Evolutionary conservation across 192 early-diverging fungal genomes (phyloP).

Genomic region (Gamsiella multidivaricata): DNA sequence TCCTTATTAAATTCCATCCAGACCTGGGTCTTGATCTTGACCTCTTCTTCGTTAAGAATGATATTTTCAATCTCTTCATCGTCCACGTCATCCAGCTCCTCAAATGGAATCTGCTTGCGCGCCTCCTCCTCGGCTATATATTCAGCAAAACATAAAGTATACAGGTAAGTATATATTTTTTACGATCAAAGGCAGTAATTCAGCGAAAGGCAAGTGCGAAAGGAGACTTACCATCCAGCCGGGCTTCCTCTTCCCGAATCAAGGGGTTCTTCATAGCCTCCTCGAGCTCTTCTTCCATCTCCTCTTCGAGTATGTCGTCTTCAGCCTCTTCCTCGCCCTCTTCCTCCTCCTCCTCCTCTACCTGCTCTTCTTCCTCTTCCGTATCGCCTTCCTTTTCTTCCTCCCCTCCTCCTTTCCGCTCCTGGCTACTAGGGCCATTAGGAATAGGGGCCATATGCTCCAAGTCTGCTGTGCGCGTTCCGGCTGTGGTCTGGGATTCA

Average conservation of each 20-base stretch:
- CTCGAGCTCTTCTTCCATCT: constrained; percentile 51
- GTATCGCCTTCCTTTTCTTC: constrained; percentile 33
- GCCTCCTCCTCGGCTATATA: constrained; percentile 33
- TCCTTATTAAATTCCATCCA: constrained; percentile 93
- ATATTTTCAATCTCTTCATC: constrained; percentile 79
- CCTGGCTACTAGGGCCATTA: neutral
- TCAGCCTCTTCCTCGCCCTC: constrained; percentile 37
- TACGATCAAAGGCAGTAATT: too few relatives aligned
- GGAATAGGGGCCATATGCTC: neutral
- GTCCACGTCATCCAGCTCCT: constrained; percentile 69
- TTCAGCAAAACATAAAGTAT: neutral
- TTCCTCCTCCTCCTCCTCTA: constrained; percentile 45
- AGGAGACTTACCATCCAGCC: constrained; percentile 46
- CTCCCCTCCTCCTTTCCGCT: constrained; percentile 17
- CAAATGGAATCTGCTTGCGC: constrained; percentile 42
- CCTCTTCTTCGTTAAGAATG: constrained; percentile 81
- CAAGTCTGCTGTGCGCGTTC: neutral
- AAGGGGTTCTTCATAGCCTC: constrained; percentile 42
- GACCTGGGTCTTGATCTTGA: constrained; percentile 78
- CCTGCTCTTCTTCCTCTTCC: constrained; percentile 24
- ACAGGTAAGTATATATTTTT: neutral
- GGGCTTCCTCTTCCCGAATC: constrained; percentile 40
- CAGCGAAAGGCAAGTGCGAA: too few relatives aligned
- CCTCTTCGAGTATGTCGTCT: constrained; percentile 55
- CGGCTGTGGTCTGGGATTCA: constrained; percentile 14